Evolutionary conservation across 2,329 filamentous ascomycete species (phyloP), one percentile per base, ranked within the genome.

Genomic region (Colletotrichum sp.): DNA sequence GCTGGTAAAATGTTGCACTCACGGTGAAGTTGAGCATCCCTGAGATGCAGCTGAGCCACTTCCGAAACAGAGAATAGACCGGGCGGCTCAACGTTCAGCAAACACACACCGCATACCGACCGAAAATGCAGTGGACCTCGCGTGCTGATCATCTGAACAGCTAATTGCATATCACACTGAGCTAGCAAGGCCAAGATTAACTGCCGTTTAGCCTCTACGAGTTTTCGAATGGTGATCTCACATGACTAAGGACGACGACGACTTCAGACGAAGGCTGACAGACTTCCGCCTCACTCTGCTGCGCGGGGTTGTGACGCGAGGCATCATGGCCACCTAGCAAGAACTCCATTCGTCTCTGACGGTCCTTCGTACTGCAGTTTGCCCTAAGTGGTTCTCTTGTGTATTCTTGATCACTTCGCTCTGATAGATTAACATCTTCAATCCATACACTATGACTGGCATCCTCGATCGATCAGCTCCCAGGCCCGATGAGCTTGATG

Each of bases 401-500:
- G 43, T 52, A 12, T 52, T 52, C 43, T 52, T n/a, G 9, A 12
- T 34, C 34, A 7, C 34, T 34, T 34, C 34, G 13, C 34, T 12
- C 43, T 7, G n/a, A 21, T 52, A 52, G 18, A 7, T 4, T n/a
- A 21, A 13, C 6, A 12, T 13, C n/a, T n/a, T 21, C 43, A 7
- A 21, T 24, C 12, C 43, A 7, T 24, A 4, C 36, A 71, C 4
- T 48, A 75, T 75, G 72, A 13, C 69, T n/a, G 24, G 61, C 30
- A 61, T 61, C 12, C 63, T 66, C 10, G 72, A 72, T 12, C 63
- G 72, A 43, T 71, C 69, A 13, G 72, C 61, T 24, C 36, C 69
- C 6, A 67, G 72, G 18, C 72, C 72, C 5, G 72, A 72, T 43
- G 72, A 75, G 26, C 30, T 75, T 3, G 30, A 65, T 13, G 69